Evolutionary conservation across 1,284 basidiomycete species (phyloP).

Genomic region (Trametes pubescens): DNA sequence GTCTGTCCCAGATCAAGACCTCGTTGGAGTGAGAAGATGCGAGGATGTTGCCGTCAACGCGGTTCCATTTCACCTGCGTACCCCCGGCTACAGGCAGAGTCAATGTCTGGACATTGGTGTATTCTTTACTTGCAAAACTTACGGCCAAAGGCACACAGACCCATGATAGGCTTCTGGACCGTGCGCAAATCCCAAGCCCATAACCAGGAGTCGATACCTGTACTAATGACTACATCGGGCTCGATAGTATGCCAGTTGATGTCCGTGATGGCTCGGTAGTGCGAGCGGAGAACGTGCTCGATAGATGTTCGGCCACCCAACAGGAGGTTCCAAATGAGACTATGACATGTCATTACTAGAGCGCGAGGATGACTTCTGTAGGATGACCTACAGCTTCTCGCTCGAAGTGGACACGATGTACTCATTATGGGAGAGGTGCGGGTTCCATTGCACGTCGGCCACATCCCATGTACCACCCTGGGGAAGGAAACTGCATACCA

Average conservation of each 20-base stretch:
- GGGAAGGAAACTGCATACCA: slow-evolving; percentile 83
- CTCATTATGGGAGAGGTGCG: slow-evolving; percentile 84
- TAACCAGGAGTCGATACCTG: slow-evolving; percentile 83
- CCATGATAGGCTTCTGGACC: slow-evolving; percentile 70
- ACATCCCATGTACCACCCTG: slow-evolving; percentile 98
- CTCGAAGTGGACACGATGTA: slow-evolving; percentile 96
- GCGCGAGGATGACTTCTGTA: background rate
- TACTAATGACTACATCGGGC: slow-evolving; percentile 79
- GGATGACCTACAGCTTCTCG: slow-evolving; percentile 78
- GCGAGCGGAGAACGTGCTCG: slow-evolving; percentile 82
- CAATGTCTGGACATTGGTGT: no score
- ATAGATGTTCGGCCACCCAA: slow-evolving; percentile 78
- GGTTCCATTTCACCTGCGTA: slow-evolving; percentile 97
- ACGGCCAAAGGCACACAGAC: slow-evolving; percentile 83
- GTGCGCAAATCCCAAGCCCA: slow-evolving; percentile 88
- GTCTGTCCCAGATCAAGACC: slow-evolving; percentile 88
- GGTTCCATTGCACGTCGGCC: slow-evolving; percentile 97
- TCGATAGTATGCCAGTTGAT: slow-evolving; percentile 95
- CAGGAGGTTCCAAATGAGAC: slow-evolving; percentile 93
- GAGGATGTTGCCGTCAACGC: slow-evolving; percentile 83
- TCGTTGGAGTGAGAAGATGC: slow-evolving; percentile 89
- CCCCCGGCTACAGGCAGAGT: slow-evolving; percentile 65
- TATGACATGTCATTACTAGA: slow-evolving; percentile 2
- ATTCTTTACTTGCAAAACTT: no score
- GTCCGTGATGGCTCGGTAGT: slow-evolving; percentile 93